A percentile compares a stretch with the other conserved stretches of the same genome.
Evolutionary conservation across 192 early-diverging fungal genomes (phyloP).

Genomic region (Coemansia sp.): DNA sequence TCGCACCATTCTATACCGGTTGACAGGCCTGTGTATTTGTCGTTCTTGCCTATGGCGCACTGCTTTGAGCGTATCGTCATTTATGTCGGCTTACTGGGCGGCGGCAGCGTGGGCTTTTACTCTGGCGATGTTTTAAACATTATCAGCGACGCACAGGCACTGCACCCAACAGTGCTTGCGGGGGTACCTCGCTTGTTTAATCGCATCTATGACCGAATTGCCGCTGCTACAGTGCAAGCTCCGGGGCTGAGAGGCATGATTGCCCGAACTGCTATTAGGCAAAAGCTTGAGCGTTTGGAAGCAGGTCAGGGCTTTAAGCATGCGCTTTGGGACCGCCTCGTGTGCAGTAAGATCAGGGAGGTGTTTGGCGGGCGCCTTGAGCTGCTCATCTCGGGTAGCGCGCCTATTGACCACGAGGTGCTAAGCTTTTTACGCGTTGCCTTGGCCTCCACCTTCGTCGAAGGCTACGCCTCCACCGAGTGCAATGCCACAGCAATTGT

Average conservation of each 20-base stretch:
- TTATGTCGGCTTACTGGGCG: slow-evolving; percentile 54
- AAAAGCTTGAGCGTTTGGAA: slow-evolving; percentile 60
- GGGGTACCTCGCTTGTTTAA: slow-evolving; percentile 92
- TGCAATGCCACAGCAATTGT: slow-evolving; percentile 35
- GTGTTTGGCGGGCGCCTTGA: slow-evolving; percentile 75
- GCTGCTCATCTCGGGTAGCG: slow-evolving; percentile 63
- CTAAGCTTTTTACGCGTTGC: slow-evolving; percentile 68
- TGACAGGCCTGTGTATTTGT: slow-evolving; percentile 46
- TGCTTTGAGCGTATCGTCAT: slow-evolving; percentile 75
- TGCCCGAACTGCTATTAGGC: slow-evolving; percentile 57
- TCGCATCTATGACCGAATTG: slow-evolving; percentile 84
- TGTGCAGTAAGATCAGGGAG: slow-evolving; percentile 81
- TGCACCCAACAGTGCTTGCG: slow-evolving; percentile 82
- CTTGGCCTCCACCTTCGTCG: slow-evolving; percentile 56
- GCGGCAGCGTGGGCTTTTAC: slow-evolving; percentile 75
- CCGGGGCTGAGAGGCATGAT: slow-evolving; percentile 64
- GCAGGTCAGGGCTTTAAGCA: slow-evolving; percentile 60
- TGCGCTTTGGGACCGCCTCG: slow-evolving; percentile 78
- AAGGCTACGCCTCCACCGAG: slow-evolving; percentile 57
- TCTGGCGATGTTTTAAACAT: slow-evolving; percentile 62
- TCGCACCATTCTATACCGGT: slow-evolving; percentile 1
- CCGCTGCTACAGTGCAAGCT: slow-evolving; percentile 56
- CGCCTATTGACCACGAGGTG: slow-evolving; percentile 65
- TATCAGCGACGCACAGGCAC: slow-evolving; percentile 75
- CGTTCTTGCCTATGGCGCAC: slow-evolving; percentile 91